Conservation (phyloP, 345 rosid genomes). For the Anastatica hierochuntica region DNA sequence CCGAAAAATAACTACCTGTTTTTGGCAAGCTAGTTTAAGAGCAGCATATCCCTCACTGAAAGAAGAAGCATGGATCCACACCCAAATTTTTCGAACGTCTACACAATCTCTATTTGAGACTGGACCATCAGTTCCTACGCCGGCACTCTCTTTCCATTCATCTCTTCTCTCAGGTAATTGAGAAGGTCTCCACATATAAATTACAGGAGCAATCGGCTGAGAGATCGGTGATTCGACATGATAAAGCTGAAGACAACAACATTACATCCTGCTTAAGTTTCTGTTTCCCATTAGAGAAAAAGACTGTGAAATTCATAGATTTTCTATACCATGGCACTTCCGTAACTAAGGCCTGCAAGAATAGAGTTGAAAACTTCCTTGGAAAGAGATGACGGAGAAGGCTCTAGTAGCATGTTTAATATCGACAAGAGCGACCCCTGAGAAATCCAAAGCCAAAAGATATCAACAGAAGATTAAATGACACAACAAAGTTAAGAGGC, state of each 20-base stretch:
- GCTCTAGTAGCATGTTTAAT: constrained; percentile 44
- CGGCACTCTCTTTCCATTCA: constrained; percentile 7
- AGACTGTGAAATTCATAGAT: neutral
- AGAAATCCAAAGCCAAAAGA: no score
- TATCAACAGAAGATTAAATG: neutral
- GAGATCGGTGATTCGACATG: constrained; percentile 48
- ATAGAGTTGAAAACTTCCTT: constrained; percentile 31
- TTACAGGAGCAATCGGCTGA: constrained; percentile 55
- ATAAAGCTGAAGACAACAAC: constrained; percentile 44
- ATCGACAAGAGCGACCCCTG: constrained; percentile 58
- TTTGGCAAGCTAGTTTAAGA: constrained; percentile 53
- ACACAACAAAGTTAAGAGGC: neutral
- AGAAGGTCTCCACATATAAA: constrained; percentile 64
- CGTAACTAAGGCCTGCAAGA: constrained; percentile 51
- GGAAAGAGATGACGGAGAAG: constrained; percentile 39
- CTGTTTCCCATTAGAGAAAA: neutral
- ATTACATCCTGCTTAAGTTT: neutral
- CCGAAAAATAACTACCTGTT: constrained; percentile 34
- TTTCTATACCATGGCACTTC: constrained; percentile 59
- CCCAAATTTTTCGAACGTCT: constrained; percentile 47
- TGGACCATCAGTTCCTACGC: constrained; percentile 18
- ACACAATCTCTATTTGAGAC: constrained; percentile 9
- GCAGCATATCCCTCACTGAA: constrained; percentile 65
- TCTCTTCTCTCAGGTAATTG: constrained; percentile 17
- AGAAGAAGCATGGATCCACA: constrained; percentile 87